Percentiles rank a stretch among this genome's conserved stretches.
These are phyloP conservation scores for Aspergillus alliaceus DNA, from an alignment of 2,329 filamentous ascomycete species.

Conservation along the genomic window DNA sequence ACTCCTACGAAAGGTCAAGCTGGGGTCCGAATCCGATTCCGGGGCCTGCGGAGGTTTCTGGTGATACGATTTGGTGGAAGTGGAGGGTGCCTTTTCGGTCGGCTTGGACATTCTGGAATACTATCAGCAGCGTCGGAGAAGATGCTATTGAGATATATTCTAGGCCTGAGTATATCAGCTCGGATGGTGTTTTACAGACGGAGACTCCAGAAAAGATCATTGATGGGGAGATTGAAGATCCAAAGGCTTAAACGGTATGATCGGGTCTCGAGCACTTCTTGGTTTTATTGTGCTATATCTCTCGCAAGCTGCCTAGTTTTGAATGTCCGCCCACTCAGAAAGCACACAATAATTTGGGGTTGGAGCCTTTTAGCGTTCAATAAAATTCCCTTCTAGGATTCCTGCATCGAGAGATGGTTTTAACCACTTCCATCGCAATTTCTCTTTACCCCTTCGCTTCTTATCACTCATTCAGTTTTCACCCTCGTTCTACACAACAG, in stretches of 20 bases:
- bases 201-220: neutral
- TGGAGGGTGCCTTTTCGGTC: neutral
- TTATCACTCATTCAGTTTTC: no score
- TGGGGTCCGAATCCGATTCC: neutral
- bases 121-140: neutral
- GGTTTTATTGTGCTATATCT: no score
- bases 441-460: no score
- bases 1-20: neutral
- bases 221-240: neutral
- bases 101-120: neutral
- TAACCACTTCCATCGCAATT: no score
- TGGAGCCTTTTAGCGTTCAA: no score
- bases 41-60: neutral
- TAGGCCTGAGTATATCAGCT: neutral
- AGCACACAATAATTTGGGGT: no score
- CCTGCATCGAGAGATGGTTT: no score
- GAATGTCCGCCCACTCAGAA: no score
- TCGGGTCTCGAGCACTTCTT: no score
- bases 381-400: no score
- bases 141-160: neutral
- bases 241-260: neutral
- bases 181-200: neutral
- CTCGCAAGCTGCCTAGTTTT: no score
- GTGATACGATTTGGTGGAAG: neutral
- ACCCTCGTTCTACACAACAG: no score